Percentiles rank a stretch among this genome's conserved stretches.
These are phyloP conservation scores for Triglochin maritima DNA, from an alignment of 106 monocot species.

Conservation along the genomic window DNA sequence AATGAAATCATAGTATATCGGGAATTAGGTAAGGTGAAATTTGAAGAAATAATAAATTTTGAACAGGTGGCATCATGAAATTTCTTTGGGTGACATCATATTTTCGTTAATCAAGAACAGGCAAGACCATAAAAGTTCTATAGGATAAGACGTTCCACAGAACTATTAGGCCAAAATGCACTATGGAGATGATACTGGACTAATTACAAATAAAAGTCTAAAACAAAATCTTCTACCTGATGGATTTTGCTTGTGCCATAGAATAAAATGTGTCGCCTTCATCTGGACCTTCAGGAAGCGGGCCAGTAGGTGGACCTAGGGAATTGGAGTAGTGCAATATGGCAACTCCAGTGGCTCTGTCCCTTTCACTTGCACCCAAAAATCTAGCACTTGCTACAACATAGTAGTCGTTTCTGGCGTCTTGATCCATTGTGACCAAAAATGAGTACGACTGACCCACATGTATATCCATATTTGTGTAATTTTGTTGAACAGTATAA, in stretches of 20 bases:
- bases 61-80: no score
- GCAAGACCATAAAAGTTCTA: no score
- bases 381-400: constrained; percentile 83
- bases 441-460: constrained; percentile 96
- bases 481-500: constrained; percentile 86
- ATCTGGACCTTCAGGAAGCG: constrained; percentile 81
- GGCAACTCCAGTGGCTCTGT: constrained; percentile 67
- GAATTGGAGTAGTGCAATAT: constrained; percentile 94
- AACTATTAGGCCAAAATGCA: no score
- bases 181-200: no score
- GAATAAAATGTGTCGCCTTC: constrained; percentile 63
- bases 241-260: constrained; percentile 91
- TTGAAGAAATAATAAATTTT: no score
- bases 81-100: no score
- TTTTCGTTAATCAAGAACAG: no score
- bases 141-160: no score
- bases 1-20: no score
- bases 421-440: constrained; percentile 95
- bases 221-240: constrained; percentile 36
- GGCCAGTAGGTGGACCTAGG: constrained; percentile 65
- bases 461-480: constrained; percentile 91
- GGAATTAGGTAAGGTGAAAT: no score
- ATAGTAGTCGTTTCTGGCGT: constrained; percentile 77
- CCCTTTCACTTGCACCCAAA: constrained; percentile 28
- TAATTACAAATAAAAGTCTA: no score